A percentile compares a stretch with the other conserved stretches of the same genome.
Evolutionary conservation across 2,329 filamentous ascomycete genomes (phyloP).

Genomic region (Fusarium goolgardi): DNA sequence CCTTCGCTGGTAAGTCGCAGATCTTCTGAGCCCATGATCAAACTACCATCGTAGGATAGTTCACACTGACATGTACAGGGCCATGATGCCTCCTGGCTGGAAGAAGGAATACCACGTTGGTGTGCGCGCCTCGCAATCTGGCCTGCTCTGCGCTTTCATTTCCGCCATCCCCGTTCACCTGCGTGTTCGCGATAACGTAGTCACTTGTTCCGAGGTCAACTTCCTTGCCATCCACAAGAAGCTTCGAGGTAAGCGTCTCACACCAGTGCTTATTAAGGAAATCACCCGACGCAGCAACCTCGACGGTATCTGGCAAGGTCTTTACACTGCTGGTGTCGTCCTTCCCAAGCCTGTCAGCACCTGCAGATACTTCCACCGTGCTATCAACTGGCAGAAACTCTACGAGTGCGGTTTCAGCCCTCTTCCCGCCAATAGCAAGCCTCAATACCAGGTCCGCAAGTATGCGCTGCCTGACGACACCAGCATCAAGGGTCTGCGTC

Average conservation of each 20-base stretch:
- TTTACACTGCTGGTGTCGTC: conserved; percentile 93
- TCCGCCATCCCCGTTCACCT: conserved; percentile 90
- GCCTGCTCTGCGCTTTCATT: conserved; percentile 94
- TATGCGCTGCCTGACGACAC: conserved; percentile 84
- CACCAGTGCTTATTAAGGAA: conserved; percentile 96
- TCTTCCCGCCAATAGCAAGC: conserved; percentile 84
- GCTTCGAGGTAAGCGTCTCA: conserved; percentile 89
- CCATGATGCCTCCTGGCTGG: conserved; percentile 94
- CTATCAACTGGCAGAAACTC: conserved; percentile 95
- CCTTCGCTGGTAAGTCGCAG: conserved; percentile 78
- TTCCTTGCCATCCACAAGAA: conserved; percentile 99
- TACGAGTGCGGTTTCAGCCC: conserved; percentile 95
- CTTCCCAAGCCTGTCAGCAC: conserved; percentile 92
- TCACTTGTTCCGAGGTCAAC: conserved; percentile 93
- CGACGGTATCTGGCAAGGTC: conserved; percentile 88
- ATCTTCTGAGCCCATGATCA: neutral
- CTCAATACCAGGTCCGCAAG: conserved; percentile 84
- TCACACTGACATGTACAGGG: conserved; percentile 65
- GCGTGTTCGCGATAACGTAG: conserved; percentile 78
- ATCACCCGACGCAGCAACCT: conserved; percentile 93
- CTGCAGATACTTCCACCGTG: conserved; percentile 94
- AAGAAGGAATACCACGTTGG: conserved; percentile 94
- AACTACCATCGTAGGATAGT: neutral
- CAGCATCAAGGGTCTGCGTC: conserved; percentile 77
- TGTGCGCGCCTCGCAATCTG: conserved; percentile 83